Evolutionary conservation across 805 yeast genomes (phyloP).

Genomic region (Priceomyces carsonii): DNA sequence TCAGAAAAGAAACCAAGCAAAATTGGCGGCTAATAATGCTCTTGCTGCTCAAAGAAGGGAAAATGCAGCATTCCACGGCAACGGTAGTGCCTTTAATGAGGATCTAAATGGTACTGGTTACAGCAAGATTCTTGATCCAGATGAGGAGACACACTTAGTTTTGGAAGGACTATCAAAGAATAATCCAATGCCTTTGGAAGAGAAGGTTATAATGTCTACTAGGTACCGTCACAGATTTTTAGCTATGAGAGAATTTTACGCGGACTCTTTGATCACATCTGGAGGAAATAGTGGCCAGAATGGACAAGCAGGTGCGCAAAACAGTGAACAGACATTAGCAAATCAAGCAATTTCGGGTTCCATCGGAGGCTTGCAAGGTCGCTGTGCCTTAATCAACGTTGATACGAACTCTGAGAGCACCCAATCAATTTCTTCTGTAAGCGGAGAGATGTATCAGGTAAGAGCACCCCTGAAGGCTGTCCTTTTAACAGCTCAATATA

Average conservation of each 20-base stretch:
- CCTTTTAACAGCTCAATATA: constrained; percentile 41
- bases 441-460: constrained; percentile 54
- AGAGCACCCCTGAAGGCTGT: constrained; percentile 49
- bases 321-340: constrained; percentile 41
- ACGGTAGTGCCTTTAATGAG: constrained; percentile 19
- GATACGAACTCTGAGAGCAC: constrained; percentile 40
- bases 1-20: constrained; percentile 91
- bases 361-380: constrained; percentile 77
- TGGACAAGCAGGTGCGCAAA: constrained; percentile 15
- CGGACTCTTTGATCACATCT: constrained; percentile 74
- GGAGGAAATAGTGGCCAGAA: constrained; percentile 43
- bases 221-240: constrained; percentile 71
- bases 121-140: constrained; percentile 67
- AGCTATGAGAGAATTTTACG: constrained; percentile 92
- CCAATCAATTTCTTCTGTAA: constrained; percentile 54
- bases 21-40: constrained; percentile 78
- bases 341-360: constrained; percentile 49
- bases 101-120: constrained; percentile 34
- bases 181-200: constrained; percentile 80
- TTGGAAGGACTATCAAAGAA: constrained; percentile 84
- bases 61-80: constrained; percentile 47
- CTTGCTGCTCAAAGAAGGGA: constrained; percentile 77
- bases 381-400: constrained; percentile 73
- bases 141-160: constrained; percentile 90
- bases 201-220: constrained; percentile 69